These are phyloP conservation scores for Austroboletus eburneus DNA, from an alignment of 768 basidiomycete species.

Conservation along the genomic window DNA sequence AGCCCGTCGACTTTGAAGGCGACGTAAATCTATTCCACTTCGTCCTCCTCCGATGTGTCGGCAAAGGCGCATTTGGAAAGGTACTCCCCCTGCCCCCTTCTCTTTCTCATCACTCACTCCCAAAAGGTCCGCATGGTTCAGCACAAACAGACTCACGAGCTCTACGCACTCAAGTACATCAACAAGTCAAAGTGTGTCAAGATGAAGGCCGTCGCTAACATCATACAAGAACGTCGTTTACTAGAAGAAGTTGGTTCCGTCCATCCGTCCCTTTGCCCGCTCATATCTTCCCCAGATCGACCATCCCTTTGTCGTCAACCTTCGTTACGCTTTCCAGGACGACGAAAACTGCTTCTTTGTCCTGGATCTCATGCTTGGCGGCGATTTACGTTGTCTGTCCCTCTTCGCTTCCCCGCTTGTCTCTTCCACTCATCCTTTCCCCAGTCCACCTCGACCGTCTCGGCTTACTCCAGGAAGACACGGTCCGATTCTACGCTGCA, in stretches of 20 bases:
- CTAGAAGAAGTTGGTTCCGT: slow-evolving; percentile 87
- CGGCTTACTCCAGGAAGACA: slow-evolving; percentile 60
- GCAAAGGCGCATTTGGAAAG: slow-evolving; percentile 98
- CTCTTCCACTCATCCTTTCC: neutral
- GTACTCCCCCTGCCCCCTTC: too few species aligned
- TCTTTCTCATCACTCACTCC: too few species aligned
- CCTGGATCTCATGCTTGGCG: slow-evolving; percentile 93
- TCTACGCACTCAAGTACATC: slow-evolving; percentile 97
- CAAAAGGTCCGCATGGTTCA: slow-evolving; percentile 98
- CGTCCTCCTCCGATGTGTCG: slow-evolving; percentile 90
- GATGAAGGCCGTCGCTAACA: slow-evolving; percentile 88
- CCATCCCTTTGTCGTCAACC: slow-evolving; percentile 84
- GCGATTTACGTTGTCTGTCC: slow-evolving; percentile 82
- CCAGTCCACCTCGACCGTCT: slow-evolving; percentile 82
- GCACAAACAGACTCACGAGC: slow-evolving; percentile 86
- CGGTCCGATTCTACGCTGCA: slow-evolving; percentile 83
- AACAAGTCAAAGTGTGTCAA: slow-evolving; percentile 90
- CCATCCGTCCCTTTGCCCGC: neutral
- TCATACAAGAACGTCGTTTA: slow-evolving; percentile 89
- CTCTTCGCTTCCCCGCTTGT: too few species aligned
- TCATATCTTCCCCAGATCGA: slow-evolving; percentile 55
- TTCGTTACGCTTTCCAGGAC: slow-evolving; percentile 96
- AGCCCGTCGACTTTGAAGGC: slow-evolving; percentile 81
- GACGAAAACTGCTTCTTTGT: slow-evolving; percentile 98
- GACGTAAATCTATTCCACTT: slow-evolving; percentile 94